phyloP scores from a whole-genome alignment of 2,329 filamentous ascomycete species.

The Aspergillus sojae region DNA sequence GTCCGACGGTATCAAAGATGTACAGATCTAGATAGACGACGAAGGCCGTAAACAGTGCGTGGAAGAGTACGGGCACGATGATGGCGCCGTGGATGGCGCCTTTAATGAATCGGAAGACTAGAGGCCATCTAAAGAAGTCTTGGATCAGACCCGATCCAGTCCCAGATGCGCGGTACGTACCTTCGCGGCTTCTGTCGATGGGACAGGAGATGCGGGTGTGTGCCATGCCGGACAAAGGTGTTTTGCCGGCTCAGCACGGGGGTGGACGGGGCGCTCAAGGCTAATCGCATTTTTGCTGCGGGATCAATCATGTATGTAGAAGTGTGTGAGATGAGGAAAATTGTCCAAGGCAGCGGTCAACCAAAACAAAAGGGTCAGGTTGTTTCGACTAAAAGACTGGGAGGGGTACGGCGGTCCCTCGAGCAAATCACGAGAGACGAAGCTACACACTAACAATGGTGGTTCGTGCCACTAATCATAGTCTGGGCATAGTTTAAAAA shows the following conservation, averaged over 20 bases:
- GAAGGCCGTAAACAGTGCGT: constrained; percentile 60
- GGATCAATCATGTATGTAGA: background rate
- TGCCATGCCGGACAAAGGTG: constrained; percentile 25
- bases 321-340: background rate
- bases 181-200: constrained; percentile 35
- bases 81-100: constrained; percentile 65
- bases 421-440: constrained; percentile 1
- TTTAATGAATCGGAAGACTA: constrained; percentile 66
- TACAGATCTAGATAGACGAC: constrained; percentile 61
- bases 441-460: background rate
- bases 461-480: too few species aligned
- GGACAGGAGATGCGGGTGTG: constrained; percentile 37
- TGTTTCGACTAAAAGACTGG: background rate
- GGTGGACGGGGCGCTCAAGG: constrained; percentile 33
- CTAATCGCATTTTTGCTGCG: constrained; percentile 28
- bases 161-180: constrained; percentile 12
- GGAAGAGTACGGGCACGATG: constrained; percentile 58
- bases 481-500: background rate
- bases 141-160: background rate
- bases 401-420: background rate
- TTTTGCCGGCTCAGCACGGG: constrained; percentile 36
- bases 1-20: constrained; percentile 53
- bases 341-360: constrained; percentile 8
- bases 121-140: constrained; percentile 54
- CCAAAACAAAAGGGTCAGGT: background rate